These are phyloP conservation scores for Flaveria robusta DNA, from an alignment of 129 eudicot species.

Conservation along the genomic window DNA sequence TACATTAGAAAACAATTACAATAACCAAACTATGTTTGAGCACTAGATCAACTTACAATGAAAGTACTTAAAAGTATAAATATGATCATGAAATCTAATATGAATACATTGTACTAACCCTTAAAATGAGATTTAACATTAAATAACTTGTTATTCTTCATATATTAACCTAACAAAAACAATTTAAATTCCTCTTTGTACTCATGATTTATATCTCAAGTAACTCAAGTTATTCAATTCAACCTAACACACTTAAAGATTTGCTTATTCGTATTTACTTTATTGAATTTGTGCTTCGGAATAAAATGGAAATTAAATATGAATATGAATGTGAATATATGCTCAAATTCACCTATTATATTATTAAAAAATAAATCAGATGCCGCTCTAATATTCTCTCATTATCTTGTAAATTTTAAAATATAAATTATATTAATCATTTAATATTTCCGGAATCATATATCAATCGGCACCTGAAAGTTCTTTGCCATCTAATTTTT, in stretches of 20 bases:
- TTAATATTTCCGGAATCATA: conserved; percentile 21
- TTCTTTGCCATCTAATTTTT: conserved; percentile 2
- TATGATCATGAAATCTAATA: neutral
- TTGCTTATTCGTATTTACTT: conserved; percentile 42
- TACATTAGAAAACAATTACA: too few relatives aligned
- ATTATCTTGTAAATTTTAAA: conserved; percentile 19
- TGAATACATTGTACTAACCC: neutral
- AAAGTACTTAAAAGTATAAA: too few relatives aligned
- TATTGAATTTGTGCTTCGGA: conserved; percentile 39
- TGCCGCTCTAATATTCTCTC: conserved; percentile 35
- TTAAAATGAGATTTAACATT: neutral
- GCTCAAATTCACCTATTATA: conserved; percentile 30
- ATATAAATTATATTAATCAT: conserved; percentile 14
- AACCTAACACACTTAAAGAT: conserved; percentile 32
- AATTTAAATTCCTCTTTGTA: neutral
- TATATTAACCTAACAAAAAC: neutral
- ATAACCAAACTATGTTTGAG: too few relatives aligned
- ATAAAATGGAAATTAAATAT: conserved; percentile 35
- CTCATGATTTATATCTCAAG: neutral
- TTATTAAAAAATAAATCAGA: conserved; percentile 17
- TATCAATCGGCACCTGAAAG: conserved; percentile 25
- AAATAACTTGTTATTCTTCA: neutral
- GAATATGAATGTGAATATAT: conserved; percentile 45
- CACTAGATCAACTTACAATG: too few relatives aligned
- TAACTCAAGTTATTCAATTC: conserved; percentile 24